phyloP scores from a whole-genome alignment of 169 alveolate genomes.

The Cryptosporidium viatorum region DNA sequence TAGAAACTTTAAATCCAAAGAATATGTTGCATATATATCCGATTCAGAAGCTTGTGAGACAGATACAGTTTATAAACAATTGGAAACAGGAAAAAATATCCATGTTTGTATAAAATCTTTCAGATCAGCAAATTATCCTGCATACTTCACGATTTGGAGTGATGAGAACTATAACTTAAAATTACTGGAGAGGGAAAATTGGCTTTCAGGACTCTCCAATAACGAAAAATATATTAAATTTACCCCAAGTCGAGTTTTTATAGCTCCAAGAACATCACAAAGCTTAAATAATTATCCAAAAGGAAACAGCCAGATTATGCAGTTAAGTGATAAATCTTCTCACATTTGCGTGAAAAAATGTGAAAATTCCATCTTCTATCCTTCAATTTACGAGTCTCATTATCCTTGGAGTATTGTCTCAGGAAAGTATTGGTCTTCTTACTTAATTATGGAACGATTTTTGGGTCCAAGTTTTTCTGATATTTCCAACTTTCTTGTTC shows the following conservation, averaged over 20 bases:
- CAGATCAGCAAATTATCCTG: conserved; percentile 8
- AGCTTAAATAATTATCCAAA: background rate
- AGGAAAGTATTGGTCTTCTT: conserved; percentile 63
- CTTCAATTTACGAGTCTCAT: conserved; percentile 21
- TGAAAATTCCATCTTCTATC: conserved; percentile 15
- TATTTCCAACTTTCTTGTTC: conserved; percentile 17
- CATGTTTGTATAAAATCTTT: conserved; percentile 23
- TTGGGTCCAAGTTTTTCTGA: conserved; percentile 48
- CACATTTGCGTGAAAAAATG: background rate
- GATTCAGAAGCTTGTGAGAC: background rate
- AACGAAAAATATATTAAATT: conserved; percentile 1
- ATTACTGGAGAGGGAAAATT: conserved; percentile 46
- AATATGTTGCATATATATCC: background rate
- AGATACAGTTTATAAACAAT: background rate
- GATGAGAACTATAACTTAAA: conserved; percentile 43
- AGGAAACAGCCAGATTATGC: background rate
- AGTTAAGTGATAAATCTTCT: conserved; percentile 5
- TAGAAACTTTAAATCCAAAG: background rate
- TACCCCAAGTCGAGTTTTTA: conserved; percentile 22
- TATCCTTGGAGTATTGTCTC: conserved; percentile 40
- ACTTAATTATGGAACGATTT: conserved; percentile 33
- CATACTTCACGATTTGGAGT: conserved; percentile 32
- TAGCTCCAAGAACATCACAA: background rate
- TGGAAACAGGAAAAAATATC: conserved; percentile 4
- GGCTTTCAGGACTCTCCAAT: background rate